Conservation (phyloP, 2,329 filamentous ascomycete species). For the Pseudonectria buxi region DNA sequence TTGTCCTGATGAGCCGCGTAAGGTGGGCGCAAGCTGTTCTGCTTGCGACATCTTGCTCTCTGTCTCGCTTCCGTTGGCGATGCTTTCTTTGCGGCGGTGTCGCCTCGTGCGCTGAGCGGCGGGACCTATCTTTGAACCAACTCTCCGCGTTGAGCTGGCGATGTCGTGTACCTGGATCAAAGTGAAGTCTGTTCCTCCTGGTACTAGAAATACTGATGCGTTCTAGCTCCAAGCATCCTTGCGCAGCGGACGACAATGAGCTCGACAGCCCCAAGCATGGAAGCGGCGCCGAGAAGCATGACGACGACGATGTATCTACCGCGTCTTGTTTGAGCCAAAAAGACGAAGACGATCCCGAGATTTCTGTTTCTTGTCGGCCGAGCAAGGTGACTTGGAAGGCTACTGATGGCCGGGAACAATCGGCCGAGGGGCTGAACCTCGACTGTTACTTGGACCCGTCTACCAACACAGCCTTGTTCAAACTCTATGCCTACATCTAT, state of each 20-base stretch:
- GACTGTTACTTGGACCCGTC: no score
- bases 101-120: slow-evolving; percentile 3
- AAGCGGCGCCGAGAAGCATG: neutral
- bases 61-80: slow-evolving; percentile 4
- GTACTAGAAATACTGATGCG: neutral
- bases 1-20: neutral
- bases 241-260: neutral
- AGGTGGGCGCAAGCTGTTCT: neutral
- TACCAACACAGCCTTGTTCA: no score
- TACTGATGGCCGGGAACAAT: no score
- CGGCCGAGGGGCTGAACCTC: no score
- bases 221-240: slow-evolving; percentile 1
- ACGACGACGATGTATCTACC: neutral
- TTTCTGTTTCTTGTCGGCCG: no score
- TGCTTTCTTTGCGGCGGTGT: slow-evolving; percentile 1
- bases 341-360: no score
- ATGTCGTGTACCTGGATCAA: slow-evolving; percentile 1
- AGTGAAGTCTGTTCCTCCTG: slow-evolving; percentile 3
- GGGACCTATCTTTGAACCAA: slow-evolving; percentile 4
- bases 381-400: no score
- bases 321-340: no score
- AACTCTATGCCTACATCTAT: no score
- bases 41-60: slow-evolving; percentile 2
- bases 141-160: slow-evolving; percentile 1
- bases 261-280: neutral